Evolutionary conservation across 148 eudicot genomes (phyloP).

Genomic region (Salicornia ramosissima): DNA sequence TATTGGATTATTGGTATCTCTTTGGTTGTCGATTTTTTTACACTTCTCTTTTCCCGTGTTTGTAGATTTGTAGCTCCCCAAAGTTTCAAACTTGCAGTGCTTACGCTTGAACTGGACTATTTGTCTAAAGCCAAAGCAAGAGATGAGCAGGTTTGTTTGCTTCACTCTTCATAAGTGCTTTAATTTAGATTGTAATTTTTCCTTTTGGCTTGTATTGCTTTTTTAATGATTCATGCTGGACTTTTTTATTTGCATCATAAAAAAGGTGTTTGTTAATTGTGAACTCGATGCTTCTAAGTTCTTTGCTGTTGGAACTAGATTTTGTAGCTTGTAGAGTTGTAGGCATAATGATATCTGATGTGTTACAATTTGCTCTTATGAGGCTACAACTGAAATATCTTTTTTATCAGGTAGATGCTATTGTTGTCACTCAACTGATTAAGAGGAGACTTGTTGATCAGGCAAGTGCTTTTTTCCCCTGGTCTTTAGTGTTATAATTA

Average conservation of each 20-base stretch:
- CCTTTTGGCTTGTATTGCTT: not conserved
- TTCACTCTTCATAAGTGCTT: not conserved
- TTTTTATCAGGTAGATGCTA: slow-evolving; percentile 76
- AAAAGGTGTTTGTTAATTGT: not conserved
- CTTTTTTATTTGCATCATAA: not conserved
- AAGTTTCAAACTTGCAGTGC: slow-evolving; percentile 64
- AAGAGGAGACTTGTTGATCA: slow-evolving; percentile 64
- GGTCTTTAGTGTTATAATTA: not conserved
- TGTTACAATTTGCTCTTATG: slow-evolving; percentile 3
- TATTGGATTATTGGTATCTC: not conserved
- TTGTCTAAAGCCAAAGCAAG: slow-evolving; percentile 58
- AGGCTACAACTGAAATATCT: slow-evolving; percentile 18
- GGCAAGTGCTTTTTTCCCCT: slow-evolving; percentile 39
- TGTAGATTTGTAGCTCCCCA: slow-evolving; percentile 73
- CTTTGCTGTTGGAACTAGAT: not conserved
- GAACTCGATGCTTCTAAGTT: slow-evolving; percentile 4
- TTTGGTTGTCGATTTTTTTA: not conserved
- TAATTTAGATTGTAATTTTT: not conserved
- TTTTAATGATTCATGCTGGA: not conserved
- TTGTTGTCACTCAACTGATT: slow-evolving; percentile 54
- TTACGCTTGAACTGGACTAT: slow-evolving; percentile 83
- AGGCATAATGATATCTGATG: not conserved
- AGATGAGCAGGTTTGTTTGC: slow-evolving; percentile 60
- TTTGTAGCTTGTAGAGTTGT: not conserved
- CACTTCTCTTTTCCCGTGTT: not conserved